phyloP scores from a whole-genome alignment of 257 asterid species.

The Orobanche coerulescens region DNA sequence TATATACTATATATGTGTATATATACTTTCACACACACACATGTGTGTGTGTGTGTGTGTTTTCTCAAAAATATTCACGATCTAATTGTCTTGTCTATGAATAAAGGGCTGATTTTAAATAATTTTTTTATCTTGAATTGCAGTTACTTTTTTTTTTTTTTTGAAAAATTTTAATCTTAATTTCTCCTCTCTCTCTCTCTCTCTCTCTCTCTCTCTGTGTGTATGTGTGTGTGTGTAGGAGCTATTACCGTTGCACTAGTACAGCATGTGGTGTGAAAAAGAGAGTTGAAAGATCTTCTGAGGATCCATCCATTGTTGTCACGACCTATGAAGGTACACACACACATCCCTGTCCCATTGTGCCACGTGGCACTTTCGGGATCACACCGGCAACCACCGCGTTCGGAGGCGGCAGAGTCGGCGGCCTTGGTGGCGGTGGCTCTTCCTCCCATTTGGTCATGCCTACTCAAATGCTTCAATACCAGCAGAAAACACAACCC shows the following conservation, averaged over 20 bases:
- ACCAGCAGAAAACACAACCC: constrained; percentile 25
- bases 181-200: no score
- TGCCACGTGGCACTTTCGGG: constrained; percentile 40
- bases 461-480: constrained; percentile 28
- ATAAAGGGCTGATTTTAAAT: no score
- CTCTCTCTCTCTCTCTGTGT: no score
- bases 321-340: constrained; percentile 92
- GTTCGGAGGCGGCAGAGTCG: constrained; percentile 11
- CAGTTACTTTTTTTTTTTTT: no score
- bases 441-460: constrained; percentile 20
- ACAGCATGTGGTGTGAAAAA: constrained; percentile 85
- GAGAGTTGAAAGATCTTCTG: constrained; percentile 74
- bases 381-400: constrained; percentile 23
- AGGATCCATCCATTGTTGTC: constrained; percentile 70
- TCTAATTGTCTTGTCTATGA: no score
- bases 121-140: no score
- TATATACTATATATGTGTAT: constrained; percentile 22
- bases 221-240: constrained; percentile 31
- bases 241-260: constrained; percentile 89
- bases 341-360: constrained; percentile 55
- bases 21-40: no score
- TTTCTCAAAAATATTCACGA: no score
- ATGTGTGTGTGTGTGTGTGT: no score
- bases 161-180: no score
- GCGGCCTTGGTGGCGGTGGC: constrained; percentile 20